A percentile compares a stretch with the other conserved stretches of the same genome.
Conservation (phyloP, 2,329 filamentous ascomycete genomes). For the Ophiocordyceps polyrhachis-furcata region DNA sequence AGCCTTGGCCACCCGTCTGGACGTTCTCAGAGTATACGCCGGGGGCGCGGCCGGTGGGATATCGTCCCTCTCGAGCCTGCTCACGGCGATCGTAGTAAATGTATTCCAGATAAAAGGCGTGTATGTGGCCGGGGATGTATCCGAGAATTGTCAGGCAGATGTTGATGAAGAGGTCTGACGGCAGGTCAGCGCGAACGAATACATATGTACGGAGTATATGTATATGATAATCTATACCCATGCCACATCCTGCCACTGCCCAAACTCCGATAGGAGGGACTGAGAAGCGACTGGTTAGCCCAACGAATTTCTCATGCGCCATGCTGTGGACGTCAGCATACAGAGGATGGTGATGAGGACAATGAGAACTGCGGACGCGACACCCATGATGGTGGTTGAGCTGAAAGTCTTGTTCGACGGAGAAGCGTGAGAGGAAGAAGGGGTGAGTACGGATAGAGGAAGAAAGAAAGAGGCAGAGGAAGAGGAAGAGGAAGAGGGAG, state of each 20-base stretch:
- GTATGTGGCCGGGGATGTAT: constrained; percentile 61
- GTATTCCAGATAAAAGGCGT: constrained; percentile 69
- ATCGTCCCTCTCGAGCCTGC: constrained; percentile 37
- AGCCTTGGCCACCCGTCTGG: constrained; percentile 53
- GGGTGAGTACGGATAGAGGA: too few relatives aligned
- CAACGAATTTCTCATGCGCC: neutral
- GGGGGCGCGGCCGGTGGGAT: constrained; percentile 35
- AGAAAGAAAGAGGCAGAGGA: neutral
- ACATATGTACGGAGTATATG: too few relatives aligned
- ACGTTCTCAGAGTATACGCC: constrained; percentile 56
- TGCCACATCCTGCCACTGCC: constrained; percentile 44
- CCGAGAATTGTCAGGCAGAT: constrained; percentile 47
- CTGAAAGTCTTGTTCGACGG: constrained; percentile 1
- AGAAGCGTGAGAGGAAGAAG: too few relatives aligned
- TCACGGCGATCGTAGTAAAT: constrained; percentile 63
- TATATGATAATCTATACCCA: constrained; percentile 11
- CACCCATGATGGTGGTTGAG: constrained; percentile 24
- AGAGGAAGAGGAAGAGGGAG: neutral
- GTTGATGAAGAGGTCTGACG: constrained; percentile 44
- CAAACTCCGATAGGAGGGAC: constrained; percentile 49
- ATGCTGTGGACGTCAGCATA: constrained; percentile 12
- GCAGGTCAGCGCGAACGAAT: neutral
- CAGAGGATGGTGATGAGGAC: constrained; percentile 34
- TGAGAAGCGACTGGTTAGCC: constrained; percentile 15
- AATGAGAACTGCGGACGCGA: constrained; percentile 26